Evolutionary conservation across 2,329 filamentous ascomycete genomes (phyloP).

Genomic region (Cercospora canescens): DNA sequence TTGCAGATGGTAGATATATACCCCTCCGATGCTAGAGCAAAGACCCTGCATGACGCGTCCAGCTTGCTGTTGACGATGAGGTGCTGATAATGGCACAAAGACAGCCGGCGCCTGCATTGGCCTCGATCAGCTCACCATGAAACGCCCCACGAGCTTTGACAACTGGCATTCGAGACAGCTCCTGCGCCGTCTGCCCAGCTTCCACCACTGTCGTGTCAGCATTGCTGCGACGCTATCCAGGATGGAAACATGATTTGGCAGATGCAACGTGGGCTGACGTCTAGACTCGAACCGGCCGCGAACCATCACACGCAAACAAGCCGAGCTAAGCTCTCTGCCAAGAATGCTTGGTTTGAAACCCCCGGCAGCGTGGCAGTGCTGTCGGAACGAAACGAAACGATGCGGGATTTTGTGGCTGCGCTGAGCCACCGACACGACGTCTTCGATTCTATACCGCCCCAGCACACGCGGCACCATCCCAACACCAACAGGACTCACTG

Average conservation of each 20-base stretch:
- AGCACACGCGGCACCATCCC: too few relatives aligned
- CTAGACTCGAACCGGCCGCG: constrained; percentile 2
- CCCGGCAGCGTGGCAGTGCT: neutral
- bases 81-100: neutral
- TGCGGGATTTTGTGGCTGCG: neutral
- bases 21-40: constrained; percentile 6
- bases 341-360: neutral
- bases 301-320: neutral
- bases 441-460: neutral
- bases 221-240: neutral
- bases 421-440: neutral
- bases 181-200: neutral
- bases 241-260: neutral
- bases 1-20: constrained; percentile 17
- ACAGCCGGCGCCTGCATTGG: neutral
- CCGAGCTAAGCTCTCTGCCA: constrained; percentile 2
- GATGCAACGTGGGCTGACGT: neutral
- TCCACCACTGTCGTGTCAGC: constrained; percentile 4
- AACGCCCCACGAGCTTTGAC: neutral
- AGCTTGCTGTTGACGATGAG: constrained; percentile 10
- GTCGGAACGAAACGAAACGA: neutral
- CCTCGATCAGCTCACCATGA: neutral
- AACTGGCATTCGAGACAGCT: neutral
- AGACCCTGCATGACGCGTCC: constrained; percentile 1
- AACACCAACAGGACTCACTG: neutral